These are phyloP conservation scores for Chrysoporthe puriensis DNA, from an alignment of 2,329 filamentous ascomycete species.

Conservation along the genomic window DNA sequence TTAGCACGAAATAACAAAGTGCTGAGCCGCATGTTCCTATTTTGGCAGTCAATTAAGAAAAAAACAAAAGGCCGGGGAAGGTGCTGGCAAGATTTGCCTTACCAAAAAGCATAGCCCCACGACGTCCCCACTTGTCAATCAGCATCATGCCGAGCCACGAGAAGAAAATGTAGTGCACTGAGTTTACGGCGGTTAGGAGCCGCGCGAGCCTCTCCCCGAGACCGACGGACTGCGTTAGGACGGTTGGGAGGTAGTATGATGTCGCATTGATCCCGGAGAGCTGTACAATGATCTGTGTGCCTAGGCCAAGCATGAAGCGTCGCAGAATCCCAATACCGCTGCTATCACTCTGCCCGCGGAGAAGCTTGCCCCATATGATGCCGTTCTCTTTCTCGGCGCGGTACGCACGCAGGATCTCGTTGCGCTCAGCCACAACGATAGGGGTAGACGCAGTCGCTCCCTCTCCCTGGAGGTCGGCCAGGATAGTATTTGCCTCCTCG, in stretches of 20 bases:
- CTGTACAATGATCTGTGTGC: conserved; percentile 35
- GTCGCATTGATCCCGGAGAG: conserved; percentile 43
- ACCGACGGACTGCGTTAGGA: conserved; percentile 56
- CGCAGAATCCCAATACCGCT: conserved; percentile 40
- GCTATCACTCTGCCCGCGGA: not conserved
- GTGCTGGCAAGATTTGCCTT: conserved; percentile 39
- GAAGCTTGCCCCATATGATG: not conserved
- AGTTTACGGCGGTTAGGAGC: conserved; percentile 54
- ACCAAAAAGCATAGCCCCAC: conserved; percentile 60
- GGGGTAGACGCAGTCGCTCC: not conserved
- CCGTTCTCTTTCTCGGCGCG: not conserved
- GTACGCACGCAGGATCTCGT: not conserved
- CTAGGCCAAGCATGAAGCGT: conserved; percentile 53
- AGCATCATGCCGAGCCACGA: conserved; percentile 35
- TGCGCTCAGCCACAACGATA: conserved; percentile 35
- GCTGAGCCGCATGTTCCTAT: not conserved
- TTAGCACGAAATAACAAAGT: not conserved
- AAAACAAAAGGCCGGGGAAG: too few relatives aligned
- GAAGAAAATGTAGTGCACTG: conserved; percentile 38
- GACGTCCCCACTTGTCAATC: conserved; percentile 49
- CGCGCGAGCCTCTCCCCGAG: conserved; percentile 53
- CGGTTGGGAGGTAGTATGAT: conserved; percentile 48
- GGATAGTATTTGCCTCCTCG: conserved; percentile 1
- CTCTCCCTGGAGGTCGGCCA: conserved; percentile 5
- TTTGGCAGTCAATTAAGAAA: too few relatives aligned